These are phyloP conservation scores for Lecanoromycetidae sp. DNA, from an alignment of 2,329 filamentous ascomycete genomes.

Conservation along the genomic window DNA sequence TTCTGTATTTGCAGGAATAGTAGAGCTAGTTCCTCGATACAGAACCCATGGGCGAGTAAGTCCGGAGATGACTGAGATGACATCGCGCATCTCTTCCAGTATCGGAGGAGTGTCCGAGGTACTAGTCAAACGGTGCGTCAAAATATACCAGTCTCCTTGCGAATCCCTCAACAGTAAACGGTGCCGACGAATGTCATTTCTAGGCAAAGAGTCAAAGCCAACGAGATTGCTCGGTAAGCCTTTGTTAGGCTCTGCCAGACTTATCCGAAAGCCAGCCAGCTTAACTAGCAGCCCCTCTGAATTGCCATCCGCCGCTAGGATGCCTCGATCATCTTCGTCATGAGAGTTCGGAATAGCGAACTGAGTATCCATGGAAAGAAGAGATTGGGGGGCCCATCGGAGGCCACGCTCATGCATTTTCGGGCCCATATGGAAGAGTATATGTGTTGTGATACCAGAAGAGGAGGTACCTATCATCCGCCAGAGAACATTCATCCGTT, in stretches of 20 bases:
- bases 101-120: background rate
- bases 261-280: conserved; percentile 9
- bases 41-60: conserved; percentile 8
- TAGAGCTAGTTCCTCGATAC: conserved; percentile 7
- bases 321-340: background rate
- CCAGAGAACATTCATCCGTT: conserved; percentile 12
- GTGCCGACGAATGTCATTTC: background rate
- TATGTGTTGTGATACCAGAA: conserved; percentile 1
- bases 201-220: conserved; percentile 10
- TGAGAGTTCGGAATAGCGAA: background rate
- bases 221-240: conserved; percentile 1
- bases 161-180: background rate
- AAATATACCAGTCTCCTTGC: conserved; percentile 5
- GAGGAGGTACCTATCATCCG: conserved; percentile 3
- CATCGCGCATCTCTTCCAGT: conserved; percentile 6
- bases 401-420: conserved; percentile 6
- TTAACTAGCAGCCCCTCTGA: conserved; percentile 5
- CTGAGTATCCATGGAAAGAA: conserved; percentile 5
- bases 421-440: conserved; percentile 6
- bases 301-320: background rate
- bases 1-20: background rate
- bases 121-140: background rate
- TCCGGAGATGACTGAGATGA: conserved; percentile 1
- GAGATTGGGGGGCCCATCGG: conserved; percentile 9
- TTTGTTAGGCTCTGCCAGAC: conserved; percentile 1